These are phyloP conservation scores for Leccinum olivaceoglutinosum DNA, from an alignment of 1,284 basidiomycete genomes.

Conservation along the genomic window DNA sequence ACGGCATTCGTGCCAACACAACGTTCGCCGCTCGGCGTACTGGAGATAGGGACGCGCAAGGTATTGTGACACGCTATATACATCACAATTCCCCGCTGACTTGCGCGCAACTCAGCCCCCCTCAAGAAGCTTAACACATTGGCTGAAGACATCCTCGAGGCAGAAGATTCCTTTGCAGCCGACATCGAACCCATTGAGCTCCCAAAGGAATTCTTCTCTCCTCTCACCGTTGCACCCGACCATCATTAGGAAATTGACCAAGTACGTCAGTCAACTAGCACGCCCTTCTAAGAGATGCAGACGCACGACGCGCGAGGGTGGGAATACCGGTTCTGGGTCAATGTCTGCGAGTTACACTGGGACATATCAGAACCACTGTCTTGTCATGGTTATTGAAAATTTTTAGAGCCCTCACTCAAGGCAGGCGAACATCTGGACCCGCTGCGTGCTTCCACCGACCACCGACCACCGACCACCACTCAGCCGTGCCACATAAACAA, in stretches of 20 bases:
- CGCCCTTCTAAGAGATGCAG: constrained; percentile 58
- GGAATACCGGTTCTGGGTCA: constrained; percentile 39
- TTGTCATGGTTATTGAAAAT: constrained; percentile 63
- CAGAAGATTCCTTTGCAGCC: constrained; percentile 74
- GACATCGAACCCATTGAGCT: constrained; percentile 55
- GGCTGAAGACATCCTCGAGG: constrained; percentile 85
- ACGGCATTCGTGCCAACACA: constrained; percentile 26
- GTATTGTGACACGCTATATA: constrained; percentile 31
- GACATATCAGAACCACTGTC: constrained; percentile 56
- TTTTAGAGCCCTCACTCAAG: constrained; percentile 72
- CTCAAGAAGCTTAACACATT: constrained; percentile 68
- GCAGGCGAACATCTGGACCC: constrained; percentile 70
- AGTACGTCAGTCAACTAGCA: constrained; percentile 59
- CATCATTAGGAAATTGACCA: constrained; percentile 66
- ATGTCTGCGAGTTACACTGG: constrained; percentile 48
- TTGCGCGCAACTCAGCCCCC: constrained; percentile 40
- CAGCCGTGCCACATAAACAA: too few relatives aligned
- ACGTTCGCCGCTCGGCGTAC: constrained; percentile 53
- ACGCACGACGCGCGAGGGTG: constrained; percentile 30
- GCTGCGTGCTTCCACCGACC: constrained; percentile 51
- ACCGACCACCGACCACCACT: constrained; percentile 35
- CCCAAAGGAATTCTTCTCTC: constrained; percentile 62
- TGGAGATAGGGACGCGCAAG: constrained; percentile 72
- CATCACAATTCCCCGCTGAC: constrained; percentile 4
- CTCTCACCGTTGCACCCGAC: constrained; percentile 48